A percentile compares a stretch with the other conserved stretches of the same genome.
phyloP scores from a whole-genome alignment of 176 grass and related monocot genomes.

The Zea mays region DNA sequence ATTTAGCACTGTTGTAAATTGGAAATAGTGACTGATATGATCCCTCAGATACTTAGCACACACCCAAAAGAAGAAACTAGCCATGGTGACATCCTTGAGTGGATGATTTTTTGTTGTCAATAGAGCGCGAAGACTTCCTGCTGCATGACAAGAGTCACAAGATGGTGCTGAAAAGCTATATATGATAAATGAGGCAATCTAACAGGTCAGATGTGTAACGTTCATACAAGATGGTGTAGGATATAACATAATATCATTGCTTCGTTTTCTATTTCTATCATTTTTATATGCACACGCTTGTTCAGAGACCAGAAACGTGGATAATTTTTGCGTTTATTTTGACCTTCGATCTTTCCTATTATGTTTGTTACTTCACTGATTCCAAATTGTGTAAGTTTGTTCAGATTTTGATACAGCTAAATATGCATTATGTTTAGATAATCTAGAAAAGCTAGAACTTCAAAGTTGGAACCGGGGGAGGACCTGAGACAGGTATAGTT shows the following conservation, averaged over 20 bases:
- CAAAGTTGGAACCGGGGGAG: too few relatives aligned
- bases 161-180: constrained; percentile 18
- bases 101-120: constrained; percentile 49
- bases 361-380: background rate
- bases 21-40: constrained; percentile 41
- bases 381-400: too few relatives aligned
- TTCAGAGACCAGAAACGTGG: background rate
- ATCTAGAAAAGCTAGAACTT: too few relatives aligned
- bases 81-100: constrained; percentile 34
- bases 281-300: background rate
- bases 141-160: constrained; percentile 30
- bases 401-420: too few relatives aligned
- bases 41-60: constrained; percentile 30
- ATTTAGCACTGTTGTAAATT: constrained; percentile 61
- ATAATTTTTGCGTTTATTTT: background rate
- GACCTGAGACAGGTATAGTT: too few relatives aligned
- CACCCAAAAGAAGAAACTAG: background rate
- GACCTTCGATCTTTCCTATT: background rate
- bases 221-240: constrained; percentile 20
- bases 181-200: background rate
- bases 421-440: too few relatives aligned
- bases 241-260: constrained; percentile 19
- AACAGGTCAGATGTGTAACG: constrained; percentile 15
- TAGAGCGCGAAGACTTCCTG: constrained; percentile 26
- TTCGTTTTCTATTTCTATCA: constrained; percentile 20